Base-by-base conservation (phyloP, 2,329 filamentous ascomycete species). In the Epichloe coenophiala region DNA sequence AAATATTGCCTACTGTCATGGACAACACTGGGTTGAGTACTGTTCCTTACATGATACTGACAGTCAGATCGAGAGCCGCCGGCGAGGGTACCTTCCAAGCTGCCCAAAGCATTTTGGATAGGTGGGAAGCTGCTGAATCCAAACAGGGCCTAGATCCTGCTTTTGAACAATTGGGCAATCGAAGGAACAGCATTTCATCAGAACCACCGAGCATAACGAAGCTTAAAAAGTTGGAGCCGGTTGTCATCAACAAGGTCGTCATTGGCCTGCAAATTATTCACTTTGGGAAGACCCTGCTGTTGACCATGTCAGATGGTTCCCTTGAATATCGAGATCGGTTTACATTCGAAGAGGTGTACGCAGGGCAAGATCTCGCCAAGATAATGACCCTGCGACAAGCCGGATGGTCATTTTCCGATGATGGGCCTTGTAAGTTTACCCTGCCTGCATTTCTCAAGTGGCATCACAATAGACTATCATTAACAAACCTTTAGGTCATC, bases 251-350 rank as follows among this genome's bases (percentile, higher is more conserved):
- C 57, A 89, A 88, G 62, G 74, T 86, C 23, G 71, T 90, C 1
- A 66, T 95, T 39, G 78, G 79, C 0, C 71, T 93, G 33, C 77
- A 84, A 45, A 71, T 80, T 2, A 72, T 86, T 17, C 84, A 85
- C 58, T 80, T 84, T 53, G 84, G 86, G 46, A 88, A 81, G 52
- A 74, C 85, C 2, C 56, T 95, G 2, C 81, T 84, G 33, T 72
- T 95, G 52, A 76, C 77, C 27, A 87, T 87, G 58, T 86, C 86
- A 54, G 89, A 95, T 62, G 87, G 90, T 11, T 84, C 81, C 0
- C 73, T 94, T 3, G 83, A 93, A 57, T 87, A 91, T 64, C 80
- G 87, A 51, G 86, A 94, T 60, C 78, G 88, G 11, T 74, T 77
- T 45, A 86, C 80, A 0, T 84, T 95, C 76, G 74, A 80, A 4